phyloP scores from a whole-genome alignment of 1,284 basidiomycete genomes.

The Apiotrichum laibachii region DNA sequence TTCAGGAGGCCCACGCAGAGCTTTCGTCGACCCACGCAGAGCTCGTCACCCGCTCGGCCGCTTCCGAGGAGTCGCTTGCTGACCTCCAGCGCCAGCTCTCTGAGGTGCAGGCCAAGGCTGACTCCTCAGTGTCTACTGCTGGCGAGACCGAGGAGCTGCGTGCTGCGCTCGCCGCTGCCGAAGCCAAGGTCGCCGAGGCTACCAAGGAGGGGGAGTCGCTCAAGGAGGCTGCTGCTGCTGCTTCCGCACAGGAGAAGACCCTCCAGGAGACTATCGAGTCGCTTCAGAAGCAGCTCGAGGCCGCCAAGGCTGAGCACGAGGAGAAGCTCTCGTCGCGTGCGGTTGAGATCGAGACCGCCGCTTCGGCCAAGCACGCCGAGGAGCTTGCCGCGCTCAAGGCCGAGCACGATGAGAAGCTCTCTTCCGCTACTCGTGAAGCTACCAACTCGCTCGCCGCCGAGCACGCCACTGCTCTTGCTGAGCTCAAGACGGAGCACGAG shows the following conservation, averaged over 20 bases:
- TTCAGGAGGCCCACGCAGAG: constrained; percentile 25
- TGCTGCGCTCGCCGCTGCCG: background rate
- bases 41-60: constrained; percentile 19
- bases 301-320: constrained; percentile 10
- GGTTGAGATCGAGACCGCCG: background rate
- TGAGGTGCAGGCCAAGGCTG: constrained; percentile 18
- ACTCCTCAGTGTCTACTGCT: constrained; percentile 5
- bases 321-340: background rate
- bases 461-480: constrained; percentile 2
- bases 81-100: constrained; percentile 26
- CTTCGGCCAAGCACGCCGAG: constrained; percentile 2
- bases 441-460: constrained; percentile 1
- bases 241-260: constrained; percentile 18
- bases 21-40: constrained; percentile 25
- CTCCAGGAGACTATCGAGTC: constrained; percentile 20
- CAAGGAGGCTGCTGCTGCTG: constrained; percentile 6
- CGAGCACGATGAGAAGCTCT: constrained; percentile 6
- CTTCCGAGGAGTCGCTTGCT: constrained; percentile 24
- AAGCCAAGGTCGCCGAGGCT: background rate
- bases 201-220: background rate
- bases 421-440: background rate
- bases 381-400: constrained; percentile 7
- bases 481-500: constrained; percentile 18
- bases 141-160: constrained; percentile 9
- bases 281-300: constrained; percentile 16